phyloP scores from a whole-genome alignment of 768 basidiomycete genomes.

The Termitomyces sp. region DNA sequence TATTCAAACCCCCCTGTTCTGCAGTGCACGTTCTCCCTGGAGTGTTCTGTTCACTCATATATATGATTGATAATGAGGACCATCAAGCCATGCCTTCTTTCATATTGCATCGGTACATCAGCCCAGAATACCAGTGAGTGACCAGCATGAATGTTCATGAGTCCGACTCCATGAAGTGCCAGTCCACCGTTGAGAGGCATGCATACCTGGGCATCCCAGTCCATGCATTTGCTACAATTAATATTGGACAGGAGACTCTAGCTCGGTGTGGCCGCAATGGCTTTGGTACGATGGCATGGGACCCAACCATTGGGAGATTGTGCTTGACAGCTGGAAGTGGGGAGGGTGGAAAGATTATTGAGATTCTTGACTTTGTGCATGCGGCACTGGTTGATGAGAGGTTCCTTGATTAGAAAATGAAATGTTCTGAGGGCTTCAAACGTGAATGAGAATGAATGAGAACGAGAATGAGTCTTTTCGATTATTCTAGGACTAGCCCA shows the following conservation, averaged over 20 bases:
- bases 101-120: slow-evolving; percentile 37
- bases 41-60: slow-evolving; percentile 39
- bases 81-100: slow-evolving; percentile 32
- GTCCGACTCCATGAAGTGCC: not conserved
- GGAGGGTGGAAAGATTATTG: slow-evolving; percentile 34
- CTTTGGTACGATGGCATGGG: slow-evolving; percentile 57
- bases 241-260: slow-evolving; percentile 10
- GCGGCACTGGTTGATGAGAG: slow-evolving; percentile 25
- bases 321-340: slow-evolving; percentile 42
- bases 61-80: slow-evolving; percentile 26
- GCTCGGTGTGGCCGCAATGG: slow-evolving; percentile 23
- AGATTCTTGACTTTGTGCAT: slow-evolving; percentile 47
- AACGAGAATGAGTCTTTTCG: not conserved
- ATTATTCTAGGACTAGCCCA: too few relatives aligned
- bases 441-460: not conserved
- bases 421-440: slow-evolving; percentile 16
- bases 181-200: slow-evolving; percentile 17
- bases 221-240: slow-evolving; percentile 15
- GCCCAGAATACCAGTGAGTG: slow-evolving; percentile 22
- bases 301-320: slow-evolving; percentile 61
- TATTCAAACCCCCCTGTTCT: slow-evolving; percentile 9
- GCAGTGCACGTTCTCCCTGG: slow-evolving; percentile 39
- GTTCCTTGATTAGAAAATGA: slow-evolving; percentile 28
- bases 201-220: slow-evolving; percentile 18
- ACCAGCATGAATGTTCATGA: too few relatives aligned